Conservation (phyloP, 176 grass and related monocot genomes). For the Rhipidocladum racemiflorum region DNA sequence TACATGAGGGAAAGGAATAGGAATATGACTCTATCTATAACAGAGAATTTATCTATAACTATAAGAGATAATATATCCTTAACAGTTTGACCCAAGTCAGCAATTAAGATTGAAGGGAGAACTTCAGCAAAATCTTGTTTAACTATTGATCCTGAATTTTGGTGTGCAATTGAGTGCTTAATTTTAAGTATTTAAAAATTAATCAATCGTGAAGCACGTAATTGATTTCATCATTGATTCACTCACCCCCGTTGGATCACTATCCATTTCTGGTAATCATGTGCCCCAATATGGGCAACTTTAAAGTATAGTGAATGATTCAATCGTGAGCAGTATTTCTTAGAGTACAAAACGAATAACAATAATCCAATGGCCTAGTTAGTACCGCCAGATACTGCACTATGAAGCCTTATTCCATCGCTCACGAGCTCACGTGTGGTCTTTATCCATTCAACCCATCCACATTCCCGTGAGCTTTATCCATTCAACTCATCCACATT, state of each 20-base stretch:
- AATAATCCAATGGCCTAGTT: too few relatives aligned
- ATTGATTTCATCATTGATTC: not conserved
- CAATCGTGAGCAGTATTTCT: not conserved
- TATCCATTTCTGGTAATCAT: constrained; percentile 14
- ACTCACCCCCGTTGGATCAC: not conserved
- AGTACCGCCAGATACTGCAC: too few relatives aligned
- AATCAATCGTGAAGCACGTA: not conserved
- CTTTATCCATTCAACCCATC: too few relatives aligned
- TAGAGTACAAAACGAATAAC: not conserved
- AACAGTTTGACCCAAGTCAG: not conserved
- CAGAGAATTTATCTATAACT: too few relatives aligned
- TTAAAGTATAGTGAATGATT: not conserved
- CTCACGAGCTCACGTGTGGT: too few relatives aligned
- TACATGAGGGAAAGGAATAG: too few relatives aligned
- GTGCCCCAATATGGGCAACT: not conserved
- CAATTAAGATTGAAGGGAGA: not conserved
- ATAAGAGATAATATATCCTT: too few relatives aligned
- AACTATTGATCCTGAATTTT: not conserved
- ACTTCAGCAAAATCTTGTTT: not conserved
- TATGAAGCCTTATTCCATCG: too few relatives aligned
- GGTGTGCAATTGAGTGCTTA: not conserved
- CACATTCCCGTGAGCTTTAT: too few relatives aligned
- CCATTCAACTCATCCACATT: too few relatives aligned
- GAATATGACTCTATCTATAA: too few relatives aligned
- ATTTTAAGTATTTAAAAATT: not conserved